phyloP scores from a whole-genome alignment of 345 rosid genomes.

The Aurinia saxatilis region DNA sequence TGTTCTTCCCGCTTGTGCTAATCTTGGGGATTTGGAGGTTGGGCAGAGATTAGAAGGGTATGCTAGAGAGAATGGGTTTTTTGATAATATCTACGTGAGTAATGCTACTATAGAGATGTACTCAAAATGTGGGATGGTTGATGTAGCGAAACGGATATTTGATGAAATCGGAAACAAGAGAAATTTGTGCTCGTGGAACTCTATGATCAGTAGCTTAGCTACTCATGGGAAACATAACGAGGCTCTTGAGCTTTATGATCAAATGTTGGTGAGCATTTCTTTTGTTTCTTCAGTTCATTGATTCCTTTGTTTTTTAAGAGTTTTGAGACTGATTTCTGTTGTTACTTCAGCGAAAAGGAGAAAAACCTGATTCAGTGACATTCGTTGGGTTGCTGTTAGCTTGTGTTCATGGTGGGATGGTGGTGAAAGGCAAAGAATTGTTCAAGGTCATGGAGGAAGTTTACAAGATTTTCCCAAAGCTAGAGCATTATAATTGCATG shows the following conservation, averaged over 20 bases:
- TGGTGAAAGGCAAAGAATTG: constrained; percentile 39
- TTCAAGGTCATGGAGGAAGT: constrained; percentile 48
- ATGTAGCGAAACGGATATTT: constrained; percentile 45
- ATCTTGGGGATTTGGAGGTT: constrained; percentile 55
- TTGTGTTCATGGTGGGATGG: constrained; percentile 80
- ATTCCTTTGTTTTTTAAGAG: neutral
- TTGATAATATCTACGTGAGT: constrained; percentile 50
- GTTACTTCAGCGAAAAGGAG: constrained; percentile 40
- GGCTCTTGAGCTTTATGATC: constrained; percentile 49
- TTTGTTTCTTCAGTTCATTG: neutral
- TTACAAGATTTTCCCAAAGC: constrained; percentile 41
- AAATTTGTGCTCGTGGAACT: constrained; percentile 79
- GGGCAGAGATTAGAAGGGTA: constrained; percentile 59
- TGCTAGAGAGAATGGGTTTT: constrained; percentile 56
- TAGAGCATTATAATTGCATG: constrained; percentile 86
- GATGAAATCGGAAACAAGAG: constrained; percentile 50
- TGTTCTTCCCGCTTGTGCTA: constrained; percentile 70
- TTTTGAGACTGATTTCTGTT: constrained; percentile 10
- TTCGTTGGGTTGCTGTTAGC: constrained; percentile 73
- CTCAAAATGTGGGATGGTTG: constrained; percentile 64
- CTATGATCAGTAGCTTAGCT: constrained; percentile 75
- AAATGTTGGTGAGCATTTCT: constrained; percentile 50
- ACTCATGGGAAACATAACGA: constrained; percentile 56
- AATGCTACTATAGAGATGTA: constrained; percentile 66
- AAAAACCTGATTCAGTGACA: constrained; percentile 61